Conservation (phyloP, 2,329 filamentous ascomycete species). For the Helotiales sp. region DNA sequence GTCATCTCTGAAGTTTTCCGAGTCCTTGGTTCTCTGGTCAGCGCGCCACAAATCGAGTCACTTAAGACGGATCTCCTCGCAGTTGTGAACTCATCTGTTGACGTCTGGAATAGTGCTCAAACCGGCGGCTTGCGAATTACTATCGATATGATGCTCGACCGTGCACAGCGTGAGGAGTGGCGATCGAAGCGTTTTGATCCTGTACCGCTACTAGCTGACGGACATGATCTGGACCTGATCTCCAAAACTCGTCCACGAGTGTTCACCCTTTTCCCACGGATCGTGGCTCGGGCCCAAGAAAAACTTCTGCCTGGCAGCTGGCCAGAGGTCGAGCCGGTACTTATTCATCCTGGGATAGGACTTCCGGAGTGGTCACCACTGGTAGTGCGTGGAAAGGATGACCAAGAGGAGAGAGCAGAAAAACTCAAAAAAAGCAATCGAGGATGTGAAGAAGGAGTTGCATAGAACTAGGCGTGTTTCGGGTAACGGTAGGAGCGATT, state of each 20-base stretch:
- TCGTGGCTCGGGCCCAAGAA: conserved; percentile 7
- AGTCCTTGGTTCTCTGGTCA: conserved; percentile 12
- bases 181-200: conserved; percentile 17
- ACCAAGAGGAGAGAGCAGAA: conserved; percentile 8
- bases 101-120: conserved; percentile 19
- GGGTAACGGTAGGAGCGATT: conserved; percentile 3
- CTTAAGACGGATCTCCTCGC: conserved; percentile 9
- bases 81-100: conserved; percentile 11
- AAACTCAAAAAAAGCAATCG: conserved; percentile 4
- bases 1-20: conserved; percentile 7
- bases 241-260: conserved; percentile 16
- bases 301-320: conserved; percentile 7
- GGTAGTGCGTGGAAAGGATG: conserved; percentile 14
- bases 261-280: conserved; percentile 17
- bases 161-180: conserved; percentile 14
- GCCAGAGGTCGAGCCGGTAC: neutral
- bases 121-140: conserved; percentile 10
- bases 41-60: neutral
- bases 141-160: conserved; percentile 8
- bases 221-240: conserved; percentile 7
- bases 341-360: conserved; percentile 15
- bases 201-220: neutral
- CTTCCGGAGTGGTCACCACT: conserved; percentile 16
- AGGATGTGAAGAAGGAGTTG: conserved; percentile 10
- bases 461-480: neutral